These are phyloP conservation scores for Vanderwaltozyma verrucispora DNA, from an alignment of 805 yeast species.

Conservation along the genomic window DNA sequence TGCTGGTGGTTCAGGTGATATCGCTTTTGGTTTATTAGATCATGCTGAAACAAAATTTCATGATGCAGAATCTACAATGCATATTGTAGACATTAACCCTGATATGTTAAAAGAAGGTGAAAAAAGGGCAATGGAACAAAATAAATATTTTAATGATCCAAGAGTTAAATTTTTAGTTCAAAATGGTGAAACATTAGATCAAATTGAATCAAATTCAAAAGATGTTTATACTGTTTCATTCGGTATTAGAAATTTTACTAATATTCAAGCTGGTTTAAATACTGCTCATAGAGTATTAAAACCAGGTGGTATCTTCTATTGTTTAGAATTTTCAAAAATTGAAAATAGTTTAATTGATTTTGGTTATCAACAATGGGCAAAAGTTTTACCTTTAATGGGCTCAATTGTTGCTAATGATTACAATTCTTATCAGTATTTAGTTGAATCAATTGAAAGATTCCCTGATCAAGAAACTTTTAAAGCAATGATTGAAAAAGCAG, in stretches of 20 bases:
- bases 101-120: slow-evolving; percentile 95
- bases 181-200: slow-evolving; percentile 84
- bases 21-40: slow-evolving; percentile 88
- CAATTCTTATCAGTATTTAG: slow-evolving; percentile 92
- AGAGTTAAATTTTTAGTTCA: slow-evolving; percentile 79
- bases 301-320: slow-evolving; percentile 97
- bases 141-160: slow-evolving; percentile 39
- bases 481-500: slow-evolving; percentile 87
- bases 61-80: slow-evolving; percentile 72
- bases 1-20: slow-evolving; percentile 98
- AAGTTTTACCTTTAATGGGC: slow-evolving; percentile 86
- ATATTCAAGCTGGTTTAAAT: slow-evolving; percentile 84
- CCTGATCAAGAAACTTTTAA: slow-evolving; percentile 90
- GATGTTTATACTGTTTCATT: slow-evolving; percentile 95
- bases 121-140: slow-evolving; percentile 52
- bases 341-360: slow-evolving; percentile 66
- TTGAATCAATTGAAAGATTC: slow-evolving; percentile 85
- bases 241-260: slow-evolving; percentile 94
- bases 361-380: slow-evolving; percentile 80
- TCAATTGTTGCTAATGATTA: slow-evolving; percentile 91
- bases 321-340: slow-evolving; percentile 90
- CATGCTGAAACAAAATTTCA: slow-evolving; percentile 75
- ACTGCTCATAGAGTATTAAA: slow-evolving; percentile 94
- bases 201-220: slow-evolving; percentile 75
- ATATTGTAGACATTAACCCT: slow-evolving; percentile 87